Percentiles rank a stretch among this genome's conserved stretches.
Evolutionary conservation across 2,329 filamentous ascomycete genomes (phyloP).

Genomic region (Neofusicoccum sp.): DNA sequence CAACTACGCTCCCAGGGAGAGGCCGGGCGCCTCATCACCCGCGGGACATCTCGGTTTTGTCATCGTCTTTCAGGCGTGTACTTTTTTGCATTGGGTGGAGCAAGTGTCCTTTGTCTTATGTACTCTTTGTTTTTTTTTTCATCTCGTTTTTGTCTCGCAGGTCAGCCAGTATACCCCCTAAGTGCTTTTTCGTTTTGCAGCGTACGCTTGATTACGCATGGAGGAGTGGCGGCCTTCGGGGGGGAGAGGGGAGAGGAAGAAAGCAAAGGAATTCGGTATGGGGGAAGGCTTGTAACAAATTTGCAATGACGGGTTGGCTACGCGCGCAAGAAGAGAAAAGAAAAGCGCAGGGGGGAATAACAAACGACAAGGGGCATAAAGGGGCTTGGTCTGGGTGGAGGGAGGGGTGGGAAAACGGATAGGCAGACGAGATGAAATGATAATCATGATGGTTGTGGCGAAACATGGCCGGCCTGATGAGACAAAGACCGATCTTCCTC

Average conservation of each 20-base stretch:
- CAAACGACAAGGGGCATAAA: background rate
- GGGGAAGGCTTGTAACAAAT: background rate
- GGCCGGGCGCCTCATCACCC: conserved; percentile 2
- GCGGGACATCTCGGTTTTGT: conserved; percentile 11
- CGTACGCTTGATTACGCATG: conserved; percentile 13
- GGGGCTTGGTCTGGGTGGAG: background rate
- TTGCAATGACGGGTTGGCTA: conserved; percentile 7
- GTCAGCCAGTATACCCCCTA: conserved; percentile 17
- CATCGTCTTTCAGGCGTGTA: conserved; percentile 4
- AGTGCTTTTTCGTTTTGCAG: conserved; percentile 18
- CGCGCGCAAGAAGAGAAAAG: background rate
- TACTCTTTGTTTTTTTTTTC: conserved; percentile 2
- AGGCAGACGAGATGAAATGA: conserved; percentile 18
- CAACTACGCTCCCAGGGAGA: background rate
- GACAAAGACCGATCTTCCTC: conserved; percentile 6
- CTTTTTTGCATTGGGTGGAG: conserved; percentile 13
- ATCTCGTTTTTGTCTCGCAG: conserved; percentile 8
- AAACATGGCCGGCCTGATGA: conserved; percentile 7
- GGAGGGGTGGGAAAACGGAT: background rate
- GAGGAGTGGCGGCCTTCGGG: conserved; percentile 5
- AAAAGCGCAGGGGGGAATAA: conserved; percentile 10
- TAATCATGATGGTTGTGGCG: conserved; percentile 16
- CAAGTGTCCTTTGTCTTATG: background rate
- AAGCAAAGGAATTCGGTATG: background rate
- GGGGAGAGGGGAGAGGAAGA: background rate